A percentile compares a stretch with the other conserved stretches of the same genome.
Evolutionary conservation across 768 basidiomycete genomes (phyloP).

Genomic region (Thelephora ganbajun): DNA sequence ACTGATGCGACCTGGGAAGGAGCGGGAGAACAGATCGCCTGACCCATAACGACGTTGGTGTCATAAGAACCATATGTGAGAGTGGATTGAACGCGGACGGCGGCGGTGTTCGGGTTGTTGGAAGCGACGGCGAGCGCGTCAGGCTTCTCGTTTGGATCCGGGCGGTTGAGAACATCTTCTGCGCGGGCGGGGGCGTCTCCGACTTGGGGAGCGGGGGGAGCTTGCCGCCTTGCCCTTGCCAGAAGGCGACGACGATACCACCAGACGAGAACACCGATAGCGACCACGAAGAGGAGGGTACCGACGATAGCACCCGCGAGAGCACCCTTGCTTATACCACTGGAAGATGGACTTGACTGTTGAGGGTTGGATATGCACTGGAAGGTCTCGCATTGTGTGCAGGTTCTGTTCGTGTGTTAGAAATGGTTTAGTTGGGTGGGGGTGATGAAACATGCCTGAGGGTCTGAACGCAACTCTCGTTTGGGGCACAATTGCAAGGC

Average conservation of each 20-base stretch:
- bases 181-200: slow-evolving; percentile 60
- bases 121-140: slow-evolving; percentile 13
- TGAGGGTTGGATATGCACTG: slow-evolving; percentile 29
- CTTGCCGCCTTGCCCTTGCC: slow-evolving; percentile 20
- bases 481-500: slow-evolving; percentile 39
- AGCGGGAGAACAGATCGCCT: slow-evolving; percentile 15
- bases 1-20: slow-evolving; percentile 15
- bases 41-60: slow-evolving; percentile 35
- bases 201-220: slow-evolving; percentile 11
- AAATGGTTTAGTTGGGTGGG: neutral
- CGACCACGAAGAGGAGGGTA: slow-evolving; percentile 41
- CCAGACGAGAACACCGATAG: slow-evolving; percentile 37
- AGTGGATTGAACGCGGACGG: slow-evolving; percentile 34
- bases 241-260: slow-evolving; percentile 46
- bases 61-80: slow-evolving; percentile 20
- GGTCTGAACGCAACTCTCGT: slow-evolving; percentile 46
- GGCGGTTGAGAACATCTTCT: slow-evolving; percentile 64
- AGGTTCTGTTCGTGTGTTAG: slow-evolving; percentile 2
- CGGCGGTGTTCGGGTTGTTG: slow-evolving; percentile 22
- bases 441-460: slow-evolving; percentile 30
- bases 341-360: slow-evolving; percentile 9
- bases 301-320: slow-evolving; percentile 65
- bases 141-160: slow-evolving; percentile 67
- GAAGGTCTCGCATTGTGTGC: neutral
- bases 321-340: slow-evolving; percentile 50